Evolutionary conservation across 2,329 filamentous ascomycete species (phyloP).

Genomic region (Aspergillus flavus): DNA sequence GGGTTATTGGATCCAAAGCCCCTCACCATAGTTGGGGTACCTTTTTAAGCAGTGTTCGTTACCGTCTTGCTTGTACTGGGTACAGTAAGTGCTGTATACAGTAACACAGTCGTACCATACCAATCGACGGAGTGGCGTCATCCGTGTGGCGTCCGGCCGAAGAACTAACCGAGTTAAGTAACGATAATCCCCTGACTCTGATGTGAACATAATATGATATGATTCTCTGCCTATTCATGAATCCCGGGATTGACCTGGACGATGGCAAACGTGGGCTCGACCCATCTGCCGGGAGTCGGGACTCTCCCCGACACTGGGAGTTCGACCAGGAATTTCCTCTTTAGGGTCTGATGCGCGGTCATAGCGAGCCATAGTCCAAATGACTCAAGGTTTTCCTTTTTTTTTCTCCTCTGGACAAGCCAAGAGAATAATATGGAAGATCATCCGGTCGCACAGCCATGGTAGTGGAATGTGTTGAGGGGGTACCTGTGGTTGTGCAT

Average conservation of each 20-base stretch:
- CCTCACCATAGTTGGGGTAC: no score
- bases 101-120: not conserved
- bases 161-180: not conserved
- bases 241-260: no score
- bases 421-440: not conserved
- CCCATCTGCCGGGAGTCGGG: not conserved
- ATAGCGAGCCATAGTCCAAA: not conserved
- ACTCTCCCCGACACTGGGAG: not conserved
- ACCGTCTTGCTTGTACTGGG: not conserved
- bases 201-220: not conserved
- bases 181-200: not conserved
- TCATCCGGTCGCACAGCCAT: not conserved
- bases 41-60: no score
- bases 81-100: not conserved
- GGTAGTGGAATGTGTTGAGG: not conserved
- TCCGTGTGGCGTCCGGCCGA: not conserved
- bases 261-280: not conserved
- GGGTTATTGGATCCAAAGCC: no score
- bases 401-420: not conserved
- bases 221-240: not conserved
- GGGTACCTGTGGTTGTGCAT: not conserved
- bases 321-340: not conserved
- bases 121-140: not conserved
- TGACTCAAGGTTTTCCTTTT: not conserved
- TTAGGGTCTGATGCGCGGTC: not conserved